Percentiles rank a stretch among this genome's conserved stretches.
phyloP scores from a whole-genome alignment of 768 basidiomycete genomes.

The Suillus subaureus region DNA sequence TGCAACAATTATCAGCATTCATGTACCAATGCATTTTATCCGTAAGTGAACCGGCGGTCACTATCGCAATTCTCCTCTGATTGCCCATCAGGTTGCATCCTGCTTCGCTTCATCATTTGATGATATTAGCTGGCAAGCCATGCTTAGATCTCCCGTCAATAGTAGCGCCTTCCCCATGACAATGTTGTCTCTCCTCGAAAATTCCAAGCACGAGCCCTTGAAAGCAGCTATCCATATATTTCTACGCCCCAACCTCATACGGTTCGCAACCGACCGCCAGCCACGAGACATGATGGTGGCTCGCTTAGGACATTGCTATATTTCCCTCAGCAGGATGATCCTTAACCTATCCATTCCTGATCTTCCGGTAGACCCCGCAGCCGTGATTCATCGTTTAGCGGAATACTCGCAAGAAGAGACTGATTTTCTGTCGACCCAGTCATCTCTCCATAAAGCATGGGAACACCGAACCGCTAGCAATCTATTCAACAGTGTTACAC shows the following conservation, averaged over 20 bases:
- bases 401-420: conserved; percentile 48
- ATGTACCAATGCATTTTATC: conserved; percentile 43
- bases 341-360: conserved; percentile 80
- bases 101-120: conserved; percentile 49
- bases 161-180: conserved; percentile 22
- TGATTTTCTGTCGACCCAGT: conserved; percentile 46
- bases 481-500: conserved; percentile 47
- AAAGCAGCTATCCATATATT: conserved; percentile 33
- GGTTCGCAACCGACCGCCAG: conserved; percentile 15
- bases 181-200: conserved; percentile 35
- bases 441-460: conserved; percentile 53
- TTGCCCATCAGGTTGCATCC: conserved; percentile 39
- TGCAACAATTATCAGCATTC: conserved; percentile 43
- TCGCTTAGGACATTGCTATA: conserved; percentile 54
- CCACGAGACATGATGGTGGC: conserved; percentile 27
- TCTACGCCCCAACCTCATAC: conserved; percentile 26
- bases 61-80: conserved; percentile 10
- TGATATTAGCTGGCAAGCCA: conserved; percentile 18
- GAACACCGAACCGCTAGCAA: conserved; percentile 64
- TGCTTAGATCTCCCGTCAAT: conserved; percentile 11
- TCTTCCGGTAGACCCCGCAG: conserved; percentile 84
- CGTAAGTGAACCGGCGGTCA: conserved; percentile 34
- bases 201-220: conserved; percentile 38
- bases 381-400: conserved; percentile 50
- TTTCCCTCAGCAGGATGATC: conserved; percentile 59